phyloP scores from a whole-genome alignment of 2,329 filamentous ascomycete species.

The Apiospora rasikravindrae region DNA sequence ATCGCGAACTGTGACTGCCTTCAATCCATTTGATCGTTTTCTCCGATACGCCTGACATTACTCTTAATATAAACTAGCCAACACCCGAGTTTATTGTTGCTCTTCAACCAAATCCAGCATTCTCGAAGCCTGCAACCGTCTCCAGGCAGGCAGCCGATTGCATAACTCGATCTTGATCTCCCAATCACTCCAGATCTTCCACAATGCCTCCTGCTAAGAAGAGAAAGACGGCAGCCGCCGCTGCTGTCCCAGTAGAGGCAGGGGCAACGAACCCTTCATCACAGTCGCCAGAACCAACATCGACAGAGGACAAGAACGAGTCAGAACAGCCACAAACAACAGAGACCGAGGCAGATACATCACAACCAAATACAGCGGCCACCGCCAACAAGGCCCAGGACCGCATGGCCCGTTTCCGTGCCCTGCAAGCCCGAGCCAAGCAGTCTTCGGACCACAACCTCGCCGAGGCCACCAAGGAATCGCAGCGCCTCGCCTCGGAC shows the following conservation, averaged over 20 bases:
- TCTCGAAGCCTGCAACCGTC: background rate
- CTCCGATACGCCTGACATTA: slow-evolving; percentile 5
- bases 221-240: slow-evolving; percentile 44
- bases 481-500: slow-evolving; percentile 78
- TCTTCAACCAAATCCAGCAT: background rate
- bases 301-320: slow-evolving; percentile 18
- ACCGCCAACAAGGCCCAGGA: slow-evolving; percentile 58
- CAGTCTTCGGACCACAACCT: slow-evolving; percentile 75
- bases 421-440: slow-evolving; percentile 81
- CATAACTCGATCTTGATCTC: background rate
- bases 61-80: background rate
- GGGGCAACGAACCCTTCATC: slow-evolving; percentile 27
- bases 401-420: slow-evolving; percentile 82
- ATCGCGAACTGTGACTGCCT: slow-evolving; percentile 1
- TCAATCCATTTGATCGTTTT: background rate
- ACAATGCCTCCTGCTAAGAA: slow-evolving; percentile 52
- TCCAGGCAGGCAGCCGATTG: background rate
- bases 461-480: slow-evolving; percentile 83
- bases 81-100: background rate
- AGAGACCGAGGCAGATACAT: slow-evolving; percentile 26
- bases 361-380: slow-evolving; percentile 23
- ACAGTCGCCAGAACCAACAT: slow-evolving; percentile 27
- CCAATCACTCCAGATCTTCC: background rate
- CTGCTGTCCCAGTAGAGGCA: slow-evolving; percentile 26
- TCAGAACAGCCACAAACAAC: slow-evolving; percentile 9